Base-by-base conservation (phyloP, 805 yeast species). In the Saccharomycopsis sp. region DNA sequence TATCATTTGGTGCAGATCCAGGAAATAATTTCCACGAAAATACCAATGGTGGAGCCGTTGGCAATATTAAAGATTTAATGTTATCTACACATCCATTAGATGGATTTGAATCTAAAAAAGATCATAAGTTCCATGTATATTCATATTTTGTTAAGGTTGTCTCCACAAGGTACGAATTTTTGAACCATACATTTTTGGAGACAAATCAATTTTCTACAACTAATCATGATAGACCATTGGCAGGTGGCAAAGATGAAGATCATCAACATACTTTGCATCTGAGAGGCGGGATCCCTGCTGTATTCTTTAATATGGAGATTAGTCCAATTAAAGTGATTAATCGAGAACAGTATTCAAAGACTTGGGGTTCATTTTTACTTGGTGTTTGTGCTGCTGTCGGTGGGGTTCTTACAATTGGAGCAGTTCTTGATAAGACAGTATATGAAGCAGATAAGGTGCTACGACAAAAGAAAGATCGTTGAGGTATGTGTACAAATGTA, bases 201-300 rank as follows among this genome's bases (percentile, higher is more conserved):
- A 85, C 97, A 2, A 87, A 93, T 59, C 97, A 90, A 64, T 89
- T 86, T 65, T 78, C 90, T 2, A 90, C 83, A 7, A 87, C 96
- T 1, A 73, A 75, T 42, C 98, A 93, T 62, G 89, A 85, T 55
- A 74, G 97, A 52, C 90, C 96, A 6, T 60, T 88, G 26, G 52
- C 39, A 17, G 97, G 97, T 16, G 98, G 97, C 26, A 71, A 81
- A 48, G 98, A 90, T 58, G 83, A 74, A 19, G 97, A 90, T 59
- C 96, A 93, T 63, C 89, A 88, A 37, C 81, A 86, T 60, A 86
- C 96, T 0, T 52, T 81, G 20, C 93, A 84, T 53, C 75, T 81
- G 2, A 68, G 77, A 44, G 96, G 97, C 14, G 98, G 98, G 5
- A 68, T 83, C 13, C 97, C 98, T 0, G 96, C 97, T 3, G 72